Conservation (phyloP, 2,329 filamentous ascomycete genomes). For the Dactylellina sp. region DNA sequence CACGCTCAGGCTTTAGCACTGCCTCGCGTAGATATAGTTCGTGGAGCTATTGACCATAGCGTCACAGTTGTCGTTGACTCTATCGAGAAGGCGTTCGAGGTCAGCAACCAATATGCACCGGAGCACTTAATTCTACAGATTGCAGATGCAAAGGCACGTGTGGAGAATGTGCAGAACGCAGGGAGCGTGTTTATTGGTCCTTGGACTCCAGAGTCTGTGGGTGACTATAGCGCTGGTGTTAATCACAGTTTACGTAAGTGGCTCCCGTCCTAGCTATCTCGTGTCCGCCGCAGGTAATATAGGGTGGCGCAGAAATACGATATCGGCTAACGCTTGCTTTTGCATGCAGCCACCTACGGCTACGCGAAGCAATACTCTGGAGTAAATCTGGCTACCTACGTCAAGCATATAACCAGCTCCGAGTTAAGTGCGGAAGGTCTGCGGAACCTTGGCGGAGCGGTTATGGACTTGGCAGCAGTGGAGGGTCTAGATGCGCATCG, state of each 20-base stretch:
- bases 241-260: slow-evolving; percentile 95
- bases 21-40: slow-evolving; percentile 91
- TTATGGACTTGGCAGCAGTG: slow-evolving; percentile 94
- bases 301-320: slow-evolving; percentile 22
- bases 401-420: slow-evolving; percentile 97
- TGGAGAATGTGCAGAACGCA: slow-evolving; percentile 87
- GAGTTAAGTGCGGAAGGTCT: slow-evolving; percentile 88
- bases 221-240: slow-evolving; percentile 96
- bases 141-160: slow-evolving; percentile 77
- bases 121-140: slow-evolving; percentile 96
- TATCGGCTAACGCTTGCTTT: slow-evolving; percentile 57
- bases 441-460: slow-evolving; percentile 83
- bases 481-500: slow-evolving; percentile 95
- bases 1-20: slow-evolving; percentile 87
- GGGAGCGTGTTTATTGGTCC: slow-evolving; percentile 95
- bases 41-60: slow-evolving; percentile 89
- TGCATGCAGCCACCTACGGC: slow-evolving; percentile 86
- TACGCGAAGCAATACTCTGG: slow-evolving; percentile 99
- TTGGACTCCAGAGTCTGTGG: slow-evolving; percentile 98
- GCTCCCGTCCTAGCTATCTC: neutral
- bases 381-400: slow-evolving; percentile 93
- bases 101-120: slow-evolving; percentile 94
- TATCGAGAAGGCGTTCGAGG: slow-evolving; percentile 77
- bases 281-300: slow-evolving; percentile 9
- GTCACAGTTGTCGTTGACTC: slow-evolving; percentile 82